Conservation (phyloP, 176 grass and related monocot species). For the Avena insularis region DNA sequence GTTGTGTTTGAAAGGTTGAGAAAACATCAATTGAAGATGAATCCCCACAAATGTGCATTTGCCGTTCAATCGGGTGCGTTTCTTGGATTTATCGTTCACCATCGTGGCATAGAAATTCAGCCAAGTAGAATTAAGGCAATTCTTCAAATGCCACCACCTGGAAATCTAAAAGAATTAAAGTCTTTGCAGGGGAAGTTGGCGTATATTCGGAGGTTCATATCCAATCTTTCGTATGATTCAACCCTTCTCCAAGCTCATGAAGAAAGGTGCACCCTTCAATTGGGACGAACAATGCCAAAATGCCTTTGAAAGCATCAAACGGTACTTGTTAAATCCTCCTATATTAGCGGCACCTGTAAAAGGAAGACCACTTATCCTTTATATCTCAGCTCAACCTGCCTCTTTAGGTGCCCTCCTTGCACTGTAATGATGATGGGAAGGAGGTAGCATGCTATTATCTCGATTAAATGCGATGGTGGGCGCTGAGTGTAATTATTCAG, state of each 20-base stretch:
- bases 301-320: too few species aligned
- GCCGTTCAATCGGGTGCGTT: background rate
- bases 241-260: too few species aligned
- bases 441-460: too few species aligned
- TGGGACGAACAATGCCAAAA: too few species aligned
- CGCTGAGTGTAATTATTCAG: background rate
- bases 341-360: background rate
- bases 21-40: too few species aligned
- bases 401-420: background rate
- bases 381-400: background rate
- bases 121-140: background rate
- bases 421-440: too few species aligned
- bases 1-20: too few species aligned
- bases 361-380: background rate
- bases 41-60: too few species aligned
- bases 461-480: too few species aligned
- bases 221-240: too few species aligned
- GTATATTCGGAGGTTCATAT: too few species aligned
- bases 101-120: background rate
- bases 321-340: background rate
- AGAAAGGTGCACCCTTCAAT: too few species aligned
- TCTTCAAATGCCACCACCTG: background rate
- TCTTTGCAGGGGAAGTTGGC: background rate
- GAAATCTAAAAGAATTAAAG: background rate
- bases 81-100: background rate